Percentiles rank a stretch among this genome's conserved stretches.
Evolutionary conservation across 1,284 basidiomycete species (phyloP).

Genomic region (Leccinum solheimii): DNA sequence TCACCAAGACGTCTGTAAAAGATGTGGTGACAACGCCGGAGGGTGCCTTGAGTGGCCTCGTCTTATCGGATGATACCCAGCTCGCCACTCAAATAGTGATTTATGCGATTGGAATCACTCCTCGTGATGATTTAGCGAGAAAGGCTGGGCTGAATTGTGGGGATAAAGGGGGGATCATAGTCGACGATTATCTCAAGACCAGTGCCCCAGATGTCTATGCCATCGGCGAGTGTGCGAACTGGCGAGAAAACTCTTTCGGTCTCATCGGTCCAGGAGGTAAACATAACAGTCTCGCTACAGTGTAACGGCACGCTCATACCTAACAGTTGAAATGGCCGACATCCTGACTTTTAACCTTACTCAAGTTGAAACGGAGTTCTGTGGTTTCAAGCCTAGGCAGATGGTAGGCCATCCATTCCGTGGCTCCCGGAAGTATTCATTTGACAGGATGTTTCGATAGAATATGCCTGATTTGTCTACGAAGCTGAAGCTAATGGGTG

Average conservation of each 20-base stretch:
- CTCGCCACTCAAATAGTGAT: slow-evolving; percentile 55
- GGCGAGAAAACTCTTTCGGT: slow-evolving; percentile 68
- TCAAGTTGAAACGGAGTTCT: slow-evolving; percentile 44
- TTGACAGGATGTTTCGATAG: slow-evolving; percentile 20
- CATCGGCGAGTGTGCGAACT: slow-evolving; percentile 76
- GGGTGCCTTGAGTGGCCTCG: slow-evolving; percentile 49
- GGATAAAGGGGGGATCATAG: slow-evolving; percentile 56
- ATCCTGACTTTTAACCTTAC: slow-evolving; percentile 76
- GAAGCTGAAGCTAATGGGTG: slow-evolving; percentile 72
- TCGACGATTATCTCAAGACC: slow-evolving; percentile 60
- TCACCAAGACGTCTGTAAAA: slow-evolving; percentile 52
- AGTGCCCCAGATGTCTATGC: slow-evolving; percentile 64
- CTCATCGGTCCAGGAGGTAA: slow-evolving; percentile 66
- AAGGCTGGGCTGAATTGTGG: slow-evolving; percentile 51
- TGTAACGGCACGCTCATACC: background rate
- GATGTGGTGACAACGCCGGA: slow-evolving; percentile 40
- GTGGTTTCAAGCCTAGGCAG: slow-evolving; percentile 48
- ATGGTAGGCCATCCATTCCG: slow-evolving; percentile 44
- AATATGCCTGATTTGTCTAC: slow-evolving; percentile 63
- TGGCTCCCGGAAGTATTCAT: slow-evolving; percentile 33
- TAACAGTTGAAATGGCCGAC: slow-evolving; percentile 67
- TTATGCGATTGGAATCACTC: slow-evolving; percentile 68
- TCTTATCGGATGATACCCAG: slow-evolving; percentile 46
- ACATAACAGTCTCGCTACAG: background rate
- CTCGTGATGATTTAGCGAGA: slow-evolving; percentile 68